Evolutionary conservation across 1,284 basidiomycete genomes (phyloP).

Genomic region (Malassezia globosa): DNA sequence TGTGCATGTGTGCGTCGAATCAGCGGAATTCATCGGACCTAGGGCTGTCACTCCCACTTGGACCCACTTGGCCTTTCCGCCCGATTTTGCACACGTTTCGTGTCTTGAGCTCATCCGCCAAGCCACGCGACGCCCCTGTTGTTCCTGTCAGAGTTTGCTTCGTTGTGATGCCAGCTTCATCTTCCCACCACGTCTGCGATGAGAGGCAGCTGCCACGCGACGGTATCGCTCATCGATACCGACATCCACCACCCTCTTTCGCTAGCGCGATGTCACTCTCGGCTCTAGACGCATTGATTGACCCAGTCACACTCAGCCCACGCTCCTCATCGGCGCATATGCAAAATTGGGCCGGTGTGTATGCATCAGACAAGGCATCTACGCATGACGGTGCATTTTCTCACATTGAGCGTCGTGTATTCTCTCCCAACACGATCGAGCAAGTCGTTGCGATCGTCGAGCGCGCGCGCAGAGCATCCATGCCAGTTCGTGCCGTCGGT

Average conservation of each 20-base stretch:
- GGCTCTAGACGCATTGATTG: conserved; percentile 19
- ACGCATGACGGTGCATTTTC: conserved; percentile 17
- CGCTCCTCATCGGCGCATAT: conserved; percentile 35
- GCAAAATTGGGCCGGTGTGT: conserved; percentile 53
- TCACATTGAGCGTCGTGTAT: conserved; percentile 50
- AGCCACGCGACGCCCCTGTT: not conserved
- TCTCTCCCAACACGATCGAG: conserved; percentile 62
- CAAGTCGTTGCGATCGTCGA: conserved; percentile 71
- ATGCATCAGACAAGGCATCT: conserved; percentile 47
- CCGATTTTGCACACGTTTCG: too few species aligned
- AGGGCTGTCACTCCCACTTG: too few species aligned
- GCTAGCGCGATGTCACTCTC: conserved; percentile 33
- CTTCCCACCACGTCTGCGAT: too few species aligned
- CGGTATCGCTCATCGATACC: conserved; percentile 6
- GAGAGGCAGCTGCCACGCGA: not conserved
- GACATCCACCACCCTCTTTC: conserved; percentile 49
- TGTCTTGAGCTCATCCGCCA: not conserved
- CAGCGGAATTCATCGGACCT: not conserved
- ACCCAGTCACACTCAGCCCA: conserved; percentile 16
- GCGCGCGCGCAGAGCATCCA: conserved; percentile 61
- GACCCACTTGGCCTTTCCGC: too few species aligned
- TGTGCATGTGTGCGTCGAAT: too few species aligned
- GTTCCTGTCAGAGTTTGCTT: too few species aligned
- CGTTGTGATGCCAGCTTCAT: too few species aligned
- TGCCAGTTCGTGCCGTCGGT: conserved; percentile 68